Evolutionary conservation across 768 basidiomycete genomes (phyloP), one percentile per base, ranked within the genome.

Genomic region (Termitomyces sp.): DNA sequence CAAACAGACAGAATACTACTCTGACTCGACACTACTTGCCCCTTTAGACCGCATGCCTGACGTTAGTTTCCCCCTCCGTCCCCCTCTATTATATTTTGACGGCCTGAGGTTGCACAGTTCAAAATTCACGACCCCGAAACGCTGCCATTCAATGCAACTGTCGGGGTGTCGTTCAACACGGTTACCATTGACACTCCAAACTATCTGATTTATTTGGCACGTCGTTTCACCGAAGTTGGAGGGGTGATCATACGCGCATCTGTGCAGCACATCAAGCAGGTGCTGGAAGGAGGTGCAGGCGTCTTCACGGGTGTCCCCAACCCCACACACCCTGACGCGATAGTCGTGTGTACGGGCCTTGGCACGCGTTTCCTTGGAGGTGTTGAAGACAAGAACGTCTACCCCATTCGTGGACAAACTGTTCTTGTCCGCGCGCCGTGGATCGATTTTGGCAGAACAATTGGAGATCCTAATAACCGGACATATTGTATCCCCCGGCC

Each of bases 381-480:
- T 6, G 84, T 95, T 2, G 86, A 94, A 65, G 94, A 97, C 69
- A 77, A 77, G 57, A 75, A 73, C 24, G 73, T 94, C 24, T 84
- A 82, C 66, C 92, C 94, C 0, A 80, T 94, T 61, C 79, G 92
- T 45, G 94, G 94, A 8, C 94, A 96, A 72, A 87, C 90, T 0
- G 84, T 94, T 9, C 69, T 94, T 18, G 76, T 95, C 22, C 71
- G 81, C 40, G 89, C 90, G 2, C 87, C 90, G 0, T 79, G 80
- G 72, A 74, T 91, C 46, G 78, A 82, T 32, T 81, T 77, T 65
- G 85, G 85, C 8, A 71, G 75, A 54, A 81, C 83, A 0, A 63
- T 77, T 18, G 76, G 73, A 58, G 73, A 72, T 32, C 63, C 62
- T 13, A 67, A 72, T 4, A 79, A 78, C 3, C 75, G 75, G 72